Evolutionary conservation across 805 yeast species (phyloP).

Genomic region (Candida maris): DNA sequence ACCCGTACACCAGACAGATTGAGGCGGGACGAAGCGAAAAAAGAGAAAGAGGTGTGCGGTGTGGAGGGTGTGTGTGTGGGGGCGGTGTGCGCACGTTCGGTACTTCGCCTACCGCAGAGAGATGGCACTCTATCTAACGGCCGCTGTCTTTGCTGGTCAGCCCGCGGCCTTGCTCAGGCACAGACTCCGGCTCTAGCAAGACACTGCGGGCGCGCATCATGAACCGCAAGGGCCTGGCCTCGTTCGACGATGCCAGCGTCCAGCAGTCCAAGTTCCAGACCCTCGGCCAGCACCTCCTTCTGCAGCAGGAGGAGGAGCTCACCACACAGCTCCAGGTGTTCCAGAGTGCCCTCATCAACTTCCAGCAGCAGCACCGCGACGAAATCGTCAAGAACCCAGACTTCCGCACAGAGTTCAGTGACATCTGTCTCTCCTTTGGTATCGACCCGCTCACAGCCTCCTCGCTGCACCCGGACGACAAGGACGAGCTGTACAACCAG

Average conservation of each 20-base stretch:
- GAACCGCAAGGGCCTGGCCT: conserved; percentile 28
- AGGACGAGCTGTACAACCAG: conserved; percentile 56
- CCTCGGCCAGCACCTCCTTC: conserved; percentile 48
- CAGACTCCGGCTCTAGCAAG: too few species aligned
- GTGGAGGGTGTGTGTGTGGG: too few species aligned
- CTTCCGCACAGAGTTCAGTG: conserved; percentile 67
- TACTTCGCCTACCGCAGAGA: too few species aligned
- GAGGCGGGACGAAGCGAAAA: too few species aligned
- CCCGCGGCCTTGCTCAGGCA: too few species aligned
- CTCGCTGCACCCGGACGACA: conserved; percentile 1
- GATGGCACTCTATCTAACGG: too few species aligned
- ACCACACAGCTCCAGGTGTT: conserved; percentile 71
- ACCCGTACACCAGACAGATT: too few species aligned
- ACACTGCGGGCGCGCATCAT: too few species aligned
- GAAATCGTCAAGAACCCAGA: conserved; percentile 63
- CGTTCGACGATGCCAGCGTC: conserved; percentile 23
- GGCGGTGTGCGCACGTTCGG: too few species aligned
- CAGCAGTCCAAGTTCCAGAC: conserved; percentile 39
- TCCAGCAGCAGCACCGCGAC: conserved; percentile 66
- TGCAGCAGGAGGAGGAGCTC: conserved; percentile 57
- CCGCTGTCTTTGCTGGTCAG: too few species aligned
- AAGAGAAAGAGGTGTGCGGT: too few species aligned
- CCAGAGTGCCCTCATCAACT: conserved; percentile 70
- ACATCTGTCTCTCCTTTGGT: conserved; percentile 75
- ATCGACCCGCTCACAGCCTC: conserved; percentile 61